Base-by-base conservation (phyloP, 2,329 filamentous ascomycete species). In the Arthroderma sp. region DNA sequence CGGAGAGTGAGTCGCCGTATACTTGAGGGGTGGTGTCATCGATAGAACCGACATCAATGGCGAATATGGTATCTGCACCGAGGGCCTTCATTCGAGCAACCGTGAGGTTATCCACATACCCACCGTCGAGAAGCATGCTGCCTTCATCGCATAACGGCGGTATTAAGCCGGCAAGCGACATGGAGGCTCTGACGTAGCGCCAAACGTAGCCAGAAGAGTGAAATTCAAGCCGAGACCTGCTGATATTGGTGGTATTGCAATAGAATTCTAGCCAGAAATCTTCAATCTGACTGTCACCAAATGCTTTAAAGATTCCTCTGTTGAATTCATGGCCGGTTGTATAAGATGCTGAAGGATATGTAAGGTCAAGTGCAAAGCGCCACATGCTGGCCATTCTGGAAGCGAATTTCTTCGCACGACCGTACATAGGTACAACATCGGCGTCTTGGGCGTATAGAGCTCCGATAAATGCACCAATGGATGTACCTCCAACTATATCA, bases 221-320 rank as follows among this genome's bases (percentile, higher is more conserved):
- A 53, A 93, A 88, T 61, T 98, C 91, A 3, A 79, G 79, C 15
- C 89, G 77, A 49, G 84, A 91, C 63, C 94, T 93, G 68, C 84
- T 93, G 66, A 98, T 96, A 63, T 96, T 98, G 33, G 93, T 98
- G 0, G 91, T 96, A 66, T 98, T 98, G 74, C 93, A 98, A 68
- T 98, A 98, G 62, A 86, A 98, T 54, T 94, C 87, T 7, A 98
- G 75, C 91, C 91, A 98, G 58, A 96, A 98, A 62, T 98, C 91
- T 65, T 98, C 91, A 47, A 98, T 96, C 60, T 96, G 91, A 6
- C 86, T 85, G 57, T 95, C 86, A 9, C 88, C 91, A 61, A 98
- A 95, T 0, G 89, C 87, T 65, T 98, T 98, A 77, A 95, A 98
- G 52, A 98, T 95, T 36, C 91, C 91, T 5, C 91, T 84, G 56